Percentiles rank a stretch among this genome's conserved stretches.
phyloP scores from a whole-genome alignment of 495 filamentous ascomycete species.

The Penicillium angulare region DNA sequence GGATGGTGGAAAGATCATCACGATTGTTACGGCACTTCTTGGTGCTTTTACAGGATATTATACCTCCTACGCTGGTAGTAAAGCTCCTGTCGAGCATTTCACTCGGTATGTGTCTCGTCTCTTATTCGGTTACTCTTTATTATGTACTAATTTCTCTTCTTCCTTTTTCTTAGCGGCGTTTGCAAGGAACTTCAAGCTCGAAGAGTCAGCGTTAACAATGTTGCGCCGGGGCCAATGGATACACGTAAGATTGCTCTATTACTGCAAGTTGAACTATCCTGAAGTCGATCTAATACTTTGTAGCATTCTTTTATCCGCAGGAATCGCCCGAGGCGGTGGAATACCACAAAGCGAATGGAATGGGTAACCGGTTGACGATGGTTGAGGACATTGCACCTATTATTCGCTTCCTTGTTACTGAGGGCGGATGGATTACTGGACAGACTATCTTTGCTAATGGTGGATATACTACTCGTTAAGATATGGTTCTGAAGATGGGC shows the following conservation, averaged over 20 bases:
- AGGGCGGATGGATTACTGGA: conserved; percentile 36
- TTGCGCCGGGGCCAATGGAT: conserved; percentile 42
- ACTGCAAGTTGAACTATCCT: neutral
- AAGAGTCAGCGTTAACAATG: conserved; percentile 34
- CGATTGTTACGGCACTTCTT: conserved; percentile 36
- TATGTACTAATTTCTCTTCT: too few relatives aligned
- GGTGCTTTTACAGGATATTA: conserved; percentile 39
- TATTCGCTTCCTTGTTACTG: conserved; percentile 36
- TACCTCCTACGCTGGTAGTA: conserved; percentile 39
- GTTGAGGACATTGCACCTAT: conserved; percentile 37
- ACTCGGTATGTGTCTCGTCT: too few relatives aligned
- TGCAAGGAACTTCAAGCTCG: conserved; percentile 38
- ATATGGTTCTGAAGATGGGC: too few relatives aligned
- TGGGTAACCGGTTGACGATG: conserved; percentile 33
- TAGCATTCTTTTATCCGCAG: conserved; percentile 39
- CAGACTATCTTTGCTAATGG: conserved; percentile 45
- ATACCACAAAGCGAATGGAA: conserved; percentile 32
- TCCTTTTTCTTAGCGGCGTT: too few relatives aligned
- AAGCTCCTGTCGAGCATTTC: conserved; percentile 41
- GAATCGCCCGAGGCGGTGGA: conserved; percentile 32
- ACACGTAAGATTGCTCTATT: conserved; percentile 28
- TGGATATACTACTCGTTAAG: conserved; percentile 36
- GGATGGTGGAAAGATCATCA: conserved; percentile 39
- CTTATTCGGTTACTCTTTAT: too few relatives aligned
- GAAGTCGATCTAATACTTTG: neutral